Evolutionary conservation across 148 eudicot genomes (phyloP).

Genomic region (Diospyros kaki): DNA sequence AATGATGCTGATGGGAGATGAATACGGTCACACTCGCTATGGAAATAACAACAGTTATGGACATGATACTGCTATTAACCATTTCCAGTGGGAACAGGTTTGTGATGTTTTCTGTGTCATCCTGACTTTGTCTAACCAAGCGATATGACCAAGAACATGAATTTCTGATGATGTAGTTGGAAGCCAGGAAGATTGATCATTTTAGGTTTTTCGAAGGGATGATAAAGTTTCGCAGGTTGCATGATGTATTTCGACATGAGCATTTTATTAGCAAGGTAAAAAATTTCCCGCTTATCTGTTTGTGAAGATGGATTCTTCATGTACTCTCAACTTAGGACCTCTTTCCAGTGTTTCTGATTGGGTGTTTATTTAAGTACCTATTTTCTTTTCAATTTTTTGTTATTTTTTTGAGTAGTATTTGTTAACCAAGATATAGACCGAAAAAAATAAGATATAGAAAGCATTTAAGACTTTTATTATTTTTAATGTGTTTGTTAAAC

Average conservation of each 20-base stretch:
- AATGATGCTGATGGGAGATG: conserved; percentile 99
- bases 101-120: conserved; percentile 15
- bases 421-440: too few relatives aligned
- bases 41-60: conserved; percentile 99
- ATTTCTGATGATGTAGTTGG: conserved; percentile 49
- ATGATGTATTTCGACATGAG: conserved; percentile 54
- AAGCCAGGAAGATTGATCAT: conserved; percentile 50
- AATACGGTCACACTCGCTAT: conserved; percentile 89
- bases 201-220: conserved; percentile 85
- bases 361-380: neutral
- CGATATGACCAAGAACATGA: neutral
- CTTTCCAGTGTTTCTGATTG: neutral
- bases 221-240: conserved; percentile 63
- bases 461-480: too few relatives aligned
- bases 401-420: too few relatives aligned
- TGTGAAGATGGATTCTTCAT: neutral
- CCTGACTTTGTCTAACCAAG: neutral
- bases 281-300: conserved; percentile 10
- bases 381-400: too few relatives aligned
- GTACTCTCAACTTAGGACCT: neutral
- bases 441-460: too few relatives aligned
- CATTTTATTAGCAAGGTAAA: conserved; percentile 60
- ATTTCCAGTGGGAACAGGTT: conserved; percentile 96
- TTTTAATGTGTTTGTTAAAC: too few relatives aligned
- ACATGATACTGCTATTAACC: conserved; percentile 74